Conservation (phyloP, 1,284 basidiomycete species). For the Boletus mariae region DNA sequence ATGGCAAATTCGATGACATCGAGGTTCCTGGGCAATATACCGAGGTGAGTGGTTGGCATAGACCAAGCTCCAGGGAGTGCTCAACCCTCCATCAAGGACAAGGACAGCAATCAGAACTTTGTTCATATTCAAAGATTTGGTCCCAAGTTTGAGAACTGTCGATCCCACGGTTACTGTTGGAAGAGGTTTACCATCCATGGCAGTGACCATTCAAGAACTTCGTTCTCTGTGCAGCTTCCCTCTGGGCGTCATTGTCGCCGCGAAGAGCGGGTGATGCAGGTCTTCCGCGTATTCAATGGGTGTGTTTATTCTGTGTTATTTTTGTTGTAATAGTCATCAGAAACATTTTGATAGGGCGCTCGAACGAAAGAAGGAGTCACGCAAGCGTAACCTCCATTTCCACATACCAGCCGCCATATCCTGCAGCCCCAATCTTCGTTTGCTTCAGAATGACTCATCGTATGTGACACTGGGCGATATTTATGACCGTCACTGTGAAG, state of each 20-base stretch:
- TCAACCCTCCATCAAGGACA: conserved; percentile 56
- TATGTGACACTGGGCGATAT: conserved; percentile 93
- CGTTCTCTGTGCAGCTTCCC: conserved; percentile 91
- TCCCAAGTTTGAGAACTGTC: conserved; percentile 87
- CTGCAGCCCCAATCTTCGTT: conserved; percentile 79
- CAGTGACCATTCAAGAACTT: conserved; percentile 85
- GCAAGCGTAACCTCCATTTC: conserved; percentile 90
- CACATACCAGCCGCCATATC: conserved; percentile 88
- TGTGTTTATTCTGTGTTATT: conserved; percentile 34
- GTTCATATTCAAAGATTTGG: conserved; percentile 90
- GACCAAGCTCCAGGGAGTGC: neutral
- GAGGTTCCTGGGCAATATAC: conserved; percentile 99
- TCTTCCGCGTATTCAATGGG: conserved; percentile 93
- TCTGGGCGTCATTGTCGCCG: conserved; percentile 84
- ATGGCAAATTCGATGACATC: conserved; percentile 96
- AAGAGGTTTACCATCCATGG: conserved; percentile 90
- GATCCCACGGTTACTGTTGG: conserved; percentile 84
- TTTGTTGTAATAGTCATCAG: conserved; percentile 8
- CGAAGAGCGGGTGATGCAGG: conserved; percentile 91
- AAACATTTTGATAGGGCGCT: conserved; percentile 56
- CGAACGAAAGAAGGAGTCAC: conserved; percentile 85
- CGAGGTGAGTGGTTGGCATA: conserved; percentile 53
- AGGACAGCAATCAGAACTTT: conserved; percentile 92
- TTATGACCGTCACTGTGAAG: conserved; percentile 86
- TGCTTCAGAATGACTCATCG: conserved; percentile 90